Evolutionary conservation across 2,329 filamentous ascomycete species (phyloP).

Genomic region (Paecilomyces fulvus): DNA sequence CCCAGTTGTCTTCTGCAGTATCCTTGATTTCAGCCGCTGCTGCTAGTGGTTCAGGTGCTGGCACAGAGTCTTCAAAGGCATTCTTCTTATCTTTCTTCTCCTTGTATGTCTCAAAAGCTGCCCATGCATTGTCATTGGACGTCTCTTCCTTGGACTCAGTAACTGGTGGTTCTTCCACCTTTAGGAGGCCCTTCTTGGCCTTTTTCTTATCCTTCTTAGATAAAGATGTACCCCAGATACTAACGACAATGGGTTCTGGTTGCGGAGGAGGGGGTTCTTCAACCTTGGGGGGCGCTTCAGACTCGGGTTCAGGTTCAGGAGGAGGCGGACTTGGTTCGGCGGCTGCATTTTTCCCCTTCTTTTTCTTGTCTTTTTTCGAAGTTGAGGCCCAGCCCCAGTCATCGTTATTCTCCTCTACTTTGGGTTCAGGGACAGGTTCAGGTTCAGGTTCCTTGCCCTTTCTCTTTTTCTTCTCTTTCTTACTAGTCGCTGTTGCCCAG

Average conservation of each 20-base stretch:
- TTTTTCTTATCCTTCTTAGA: constrained; percentile 24
- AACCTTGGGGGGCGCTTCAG: constrained; percentile 9
- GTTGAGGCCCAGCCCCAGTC: constrained; percentile 17
- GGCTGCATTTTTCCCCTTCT: constrained; percentile 12
- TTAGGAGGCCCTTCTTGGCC: constrained; percentile 16
- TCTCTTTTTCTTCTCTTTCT: constrained; percentile 6
- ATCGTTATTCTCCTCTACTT: constrained; percentile 4
- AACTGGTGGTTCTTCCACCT: not conserved
- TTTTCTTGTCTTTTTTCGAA: constrained; percentile 35
- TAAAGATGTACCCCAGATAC: constrained; percentile 22
- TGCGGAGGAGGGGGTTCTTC: constrained; percentile 1
- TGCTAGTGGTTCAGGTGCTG: constrained; percentile 7
- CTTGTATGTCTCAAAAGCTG: constrained; percentile 6
- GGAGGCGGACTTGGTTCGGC: constrained; percentile 3
- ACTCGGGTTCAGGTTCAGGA: constrained; percentile 15
- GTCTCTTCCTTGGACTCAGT: not conserved
- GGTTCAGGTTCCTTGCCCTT: constrained; percentile 10
- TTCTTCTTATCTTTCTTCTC: constrained; percentile 26
- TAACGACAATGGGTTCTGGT: constrained; percentile 14
- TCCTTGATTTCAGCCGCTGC: constrained; percentile 4
- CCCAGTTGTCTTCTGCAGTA: not conserved
- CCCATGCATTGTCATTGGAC: constrained; percentile 16
- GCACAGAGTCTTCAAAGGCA: not conserved
- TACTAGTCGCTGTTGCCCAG: constrained; percentile 1
- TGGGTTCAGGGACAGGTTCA: constrained; percentile 6